Evolutionary conservation across 2,329 filamentous ascomycete species (phyloP).

Genomic region (Purpureocillium takamizusanense): DNA sequence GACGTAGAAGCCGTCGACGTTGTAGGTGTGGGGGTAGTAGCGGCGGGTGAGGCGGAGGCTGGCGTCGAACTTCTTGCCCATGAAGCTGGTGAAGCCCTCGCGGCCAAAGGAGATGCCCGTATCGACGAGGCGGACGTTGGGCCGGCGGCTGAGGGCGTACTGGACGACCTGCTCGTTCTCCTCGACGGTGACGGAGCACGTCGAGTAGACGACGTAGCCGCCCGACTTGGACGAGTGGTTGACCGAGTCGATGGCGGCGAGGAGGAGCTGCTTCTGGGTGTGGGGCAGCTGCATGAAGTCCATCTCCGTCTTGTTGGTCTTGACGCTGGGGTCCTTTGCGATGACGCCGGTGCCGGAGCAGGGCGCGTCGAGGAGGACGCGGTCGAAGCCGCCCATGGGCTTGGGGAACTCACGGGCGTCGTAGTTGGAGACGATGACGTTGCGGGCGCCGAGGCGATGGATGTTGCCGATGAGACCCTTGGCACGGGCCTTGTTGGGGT

Average conservation of each 20-base stretch:
- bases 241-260: conserved; percentile 89
- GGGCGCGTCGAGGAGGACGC: conserved; percentile 87
- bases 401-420: conserved; percentile 90
- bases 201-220: conserved; percentile 93
- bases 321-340: conserved; percentile 90
- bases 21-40: conserved; percentile 86
- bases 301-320: conserved; percentile 94
- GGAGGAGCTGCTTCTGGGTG: conserved; percentile 85
- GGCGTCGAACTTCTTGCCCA: conserved; percentile 84
- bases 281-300: conserved; percentile 93
- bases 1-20: conserved; percentile 97
- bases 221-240: conserved; percentile 88
- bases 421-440: conserved; percentile 92
- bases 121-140: conserved; percentile 89
- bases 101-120: conserved; percentile 85
- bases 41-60: conserved; percentile 74
- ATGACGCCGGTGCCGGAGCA: conserved; percentile 98
- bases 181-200: conserved; percentile 88
- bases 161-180: conserved; percentile 87
- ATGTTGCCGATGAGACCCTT: conserved; percentile 98
- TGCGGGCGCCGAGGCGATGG: conserved; percentile 85
- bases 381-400: conserved; percentile 91
- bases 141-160: conserved; percentile 83
- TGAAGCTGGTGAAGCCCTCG: conserved; percentile 84
- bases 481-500: conserved; percentile 84